Conservation (phyloP, 2,329 filamentous ascomycete species). For the Ceratocystis destructans region DNA sequence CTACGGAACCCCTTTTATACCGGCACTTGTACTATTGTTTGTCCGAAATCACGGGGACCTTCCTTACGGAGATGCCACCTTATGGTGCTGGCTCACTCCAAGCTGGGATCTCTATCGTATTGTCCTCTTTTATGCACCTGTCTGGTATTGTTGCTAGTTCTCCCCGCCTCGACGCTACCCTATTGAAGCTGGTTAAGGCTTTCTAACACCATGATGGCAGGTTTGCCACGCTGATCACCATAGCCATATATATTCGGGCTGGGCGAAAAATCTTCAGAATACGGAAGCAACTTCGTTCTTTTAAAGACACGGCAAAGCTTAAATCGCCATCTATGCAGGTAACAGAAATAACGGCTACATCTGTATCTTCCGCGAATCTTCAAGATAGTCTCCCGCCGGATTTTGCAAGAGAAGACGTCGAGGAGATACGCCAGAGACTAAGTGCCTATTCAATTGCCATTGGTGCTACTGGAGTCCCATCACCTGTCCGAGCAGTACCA, state of each 20-base stretch:
- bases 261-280: conserved; percentile 49
- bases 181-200: not conserved
- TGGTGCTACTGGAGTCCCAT: conserved; percentile 50
- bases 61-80: conserved; percentile 54
- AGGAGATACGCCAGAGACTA: conserved; percentile 26
- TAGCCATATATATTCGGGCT: conserved; percentile 31
- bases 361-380: conserved; percentile 26
- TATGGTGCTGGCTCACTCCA: conserved; percentile 65
- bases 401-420: not conserved
- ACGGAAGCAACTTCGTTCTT: conserved; percentile 40
- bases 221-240: conserved; percentile 20
- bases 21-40: conserved; percentile 50
- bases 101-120: conserved; percentile 55
- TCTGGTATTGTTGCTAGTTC: conserved; percentile 34
- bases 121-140: conserved; percentile 53
- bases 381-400: not conserved
- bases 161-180: not conserved
- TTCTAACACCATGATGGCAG: conserved; percentile 6
- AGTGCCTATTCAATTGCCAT: conserved; percentile 46
- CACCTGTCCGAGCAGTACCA: conserved; percentile 44
- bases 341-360: conserved; percentile 42
- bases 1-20: conserved; percentile 55
- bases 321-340: conserved; percentile 35
- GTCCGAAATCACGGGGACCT: conserved; percentile 35
- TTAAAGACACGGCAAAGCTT: conserved; percentile 29